Conservation (phyloP, 1,284 basidiomycete species). For the Mrakiaceae sp. region DNA sequence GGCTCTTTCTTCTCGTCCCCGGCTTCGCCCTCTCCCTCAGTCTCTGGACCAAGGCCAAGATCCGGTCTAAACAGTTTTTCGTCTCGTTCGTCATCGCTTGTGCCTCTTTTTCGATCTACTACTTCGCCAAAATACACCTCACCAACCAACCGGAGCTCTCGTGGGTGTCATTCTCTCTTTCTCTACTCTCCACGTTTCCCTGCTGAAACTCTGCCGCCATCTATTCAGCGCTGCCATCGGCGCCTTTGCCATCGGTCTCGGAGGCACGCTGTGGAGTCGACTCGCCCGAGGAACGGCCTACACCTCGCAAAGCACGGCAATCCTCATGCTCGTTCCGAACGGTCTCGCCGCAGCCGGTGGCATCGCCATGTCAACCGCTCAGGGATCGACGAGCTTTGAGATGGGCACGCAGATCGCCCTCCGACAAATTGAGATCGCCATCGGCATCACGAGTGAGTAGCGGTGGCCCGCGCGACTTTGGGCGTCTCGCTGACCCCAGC, state of each 20-base stretch:
- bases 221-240: slow-evolving; percentile 1
- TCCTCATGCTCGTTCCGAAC: slow-evolving; percentile 15
- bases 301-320: slow-evolving; percentile 13
- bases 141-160: background rate
- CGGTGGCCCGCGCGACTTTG: too few species aligned
- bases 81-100: slow-evolving; percentile 9
- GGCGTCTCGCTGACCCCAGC: too few species aligned
- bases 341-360: slow-evolving; percentile 14
- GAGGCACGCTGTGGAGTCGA: slow-evolving; percentile 8
- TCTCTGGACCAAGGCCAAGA: slow-evolving; percentile 14
- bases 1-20: slow-evolving; percentile 11
- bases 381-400: slow-evolving; percentile 1
- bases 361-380: background rate
- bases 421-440: slow-evolving; percentile 8
- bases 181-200: too few species aligned
- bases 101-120: slow-evolving; percentile 6
- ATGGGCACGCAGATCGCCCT: slow-evolving; percentile 11
- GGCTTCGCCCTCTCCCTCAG: slow-evolving; percentile 6
- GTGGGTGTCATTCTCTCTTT: background rate
- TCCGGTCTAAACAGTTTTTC: slow-evolving; percentile 3
- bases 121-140: slow-evolving; percentile 5
- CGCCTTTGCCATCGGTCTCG: slow-evolving; percentile 8
- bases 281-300: slow-evolving; percentile 16
- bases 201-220: too few species aligned
- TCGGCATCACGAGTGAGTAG: background rate